A percentile compares a stretch with the other conserved stretches of the same genome.
These are phyloP conservation scores for Candida gorgasii DNA, from an alignment of 805 yeast genomes.

Conservation along the genomic window DNA sequence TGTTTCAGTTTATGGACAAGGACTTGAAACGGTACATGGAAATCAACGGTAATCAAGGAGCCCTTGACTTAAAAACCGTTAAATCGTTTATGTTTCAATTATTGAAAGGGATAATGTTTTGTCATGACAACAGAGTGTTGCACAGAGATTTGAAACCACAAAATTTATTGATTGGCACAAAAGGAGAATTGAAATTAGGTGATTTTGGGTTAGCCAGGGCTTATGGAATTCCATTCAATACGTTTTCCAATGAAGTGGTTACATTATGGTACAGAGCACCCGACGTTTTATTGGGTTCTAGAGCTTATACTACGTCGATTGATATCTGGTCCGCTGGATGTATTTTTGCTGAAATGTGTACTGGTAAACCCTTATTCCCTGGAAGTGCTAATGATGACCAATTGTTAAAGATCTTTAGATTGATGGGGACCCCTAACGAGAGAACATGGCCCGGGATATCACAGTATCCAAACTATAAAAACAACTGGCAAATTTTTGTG, in stretches of 20 bases:
- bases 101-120: conserved; percentile 75
- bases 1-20: conserved; percentile 89
- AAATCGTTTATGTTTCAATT: conserved; percentile 94
- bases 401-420: conserved; percentile 82
- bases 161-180: conserved; percentile 80
- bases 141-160: conserved; percentile 94
- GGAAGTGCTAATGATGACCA: conserved; percentile 97
- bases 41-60: conserved; percentile 71
- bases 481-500: conserved; percentile 79
- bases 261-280: conserved; percentile 99
- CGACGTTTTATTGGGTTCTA: conserved; percentile 90
- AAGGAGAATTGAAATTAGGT: conserved; percentile 91
- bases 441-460: conserved; percentile 97
- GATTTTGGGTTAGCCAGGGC: conserved; percentile 98
- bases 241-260: conserved; percentile 96
- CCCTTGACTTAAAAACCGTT: conserved; percentile 68
- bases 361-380: conserved; percentile 96
- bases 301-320: conserved; percentile 94
- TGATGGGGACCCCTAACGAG: conserved; percentile 97
- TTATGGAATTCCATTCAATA: conserved; percentile 96
- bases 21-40: conserved; percentile 97
- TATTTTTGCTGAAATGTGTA: conserved; percentile 96
- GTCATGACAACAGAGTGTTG: conserved; percentile 81
- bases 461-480: conserved; percentile 80
- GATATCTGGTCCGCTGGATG: conserved; percentile 99